These are phyloP conservation scores for Leptographium flavum DNA, from an alignment of 2,329 filamentous ascomycete species.

Conservation along the genomic window DNA sequence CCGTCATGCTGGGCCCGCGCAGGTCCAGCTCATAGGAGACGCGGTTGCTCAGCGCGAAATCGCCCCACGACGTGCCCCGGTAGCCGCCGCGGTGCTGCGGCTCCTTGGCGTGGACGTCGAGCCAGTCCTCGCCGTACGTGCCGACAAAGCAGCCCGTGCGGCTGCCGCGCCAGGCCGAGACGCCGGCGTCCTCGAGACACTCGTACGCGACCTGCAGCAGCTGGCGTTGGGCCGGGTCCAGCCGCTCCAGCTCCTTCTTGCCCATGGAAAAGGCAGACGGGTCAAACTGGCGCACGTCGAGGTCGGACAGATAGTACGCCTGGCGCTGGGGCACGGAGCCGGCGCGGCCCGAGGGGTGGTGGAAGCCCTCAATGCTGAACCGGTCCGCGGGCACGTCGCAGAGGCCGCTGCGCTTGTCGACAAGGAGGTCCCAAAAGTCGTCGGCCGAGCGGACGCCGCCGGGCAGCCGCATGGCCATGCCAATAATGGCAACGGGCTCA, in stretches of 20 bases:
- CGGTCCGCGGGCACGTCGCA: conserved; percentile 11
- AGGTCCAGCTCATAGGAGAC: conserved; percentile 20
- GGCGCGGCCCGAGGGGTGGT: neutral
- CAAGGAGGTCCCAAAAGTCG: conserved; percentile 16
- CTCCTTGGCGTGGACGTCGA: conserved; percentile 2
- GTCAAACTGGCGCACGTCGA: conserved; percentile 5
- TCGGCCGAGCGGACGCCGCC: conserved; percentile 12
- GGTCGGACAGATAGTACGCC: conserved; percentile 8
- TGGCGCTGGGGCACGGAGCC: neutral
- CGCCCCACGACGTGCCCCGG: conserved; percentile 33
- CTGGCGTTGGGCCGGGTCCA: conserved; percentile 14
- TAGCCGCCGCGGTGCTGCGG: conserved; percentile 28
- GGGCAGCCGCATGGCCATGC: conserved; percentile 10
- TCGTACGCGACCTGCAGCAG: conserved; percentile 7
- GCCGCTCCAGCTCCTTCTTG: conserved; percentile 3
- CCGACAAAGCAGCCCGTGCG: conserved; percentile 14
- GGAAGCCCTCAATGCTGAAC: conserved; percentile 13
- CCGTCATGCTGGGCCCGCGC: conserved; percentile 15
- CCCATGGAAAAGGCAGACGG: conserved; percentile 8
- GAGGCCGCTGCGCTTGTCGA: conserved; percentile 12
- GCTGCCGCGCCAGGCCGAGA: conserved; percentile 5
- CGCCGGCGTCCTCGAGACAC: conserved; percentile 10
- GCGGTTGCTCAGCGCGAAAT: conserved; percentile 30
- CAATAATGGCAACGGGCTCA: neutral
- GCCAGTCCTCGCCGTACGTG: conserved; percentile 10